Evolutionary conservation across 352 stramenopile genomes (phyloP).

Genomic region (Pelagophyceae sp.): DNA sequence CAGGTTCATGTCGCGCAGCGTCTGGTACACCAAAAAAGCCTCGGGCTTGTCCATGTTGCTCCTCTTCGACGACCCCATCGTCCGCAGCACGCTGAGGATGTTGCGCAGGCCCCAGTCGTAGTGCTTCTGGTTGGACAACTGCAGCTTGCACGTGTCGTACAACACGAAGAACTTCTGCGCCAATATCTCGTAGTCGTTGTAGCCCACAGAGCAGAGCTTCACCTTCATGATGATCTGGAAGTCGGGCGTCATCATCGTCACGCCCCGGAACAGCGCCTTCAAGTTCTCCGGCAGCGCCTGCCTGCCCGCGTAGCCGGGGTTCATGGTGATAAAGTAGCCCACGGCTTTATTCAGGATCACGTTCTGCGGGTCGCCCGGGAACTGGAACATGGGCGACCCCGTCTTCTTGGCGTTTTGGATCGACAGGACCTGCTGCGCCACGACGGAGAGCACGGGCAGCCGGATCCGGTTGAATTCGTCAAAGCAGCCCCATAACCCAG

Average conservation of each 20-base stretch:
- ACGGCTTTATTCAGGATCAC: conserved; percentile 86
- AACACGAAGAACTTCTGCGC: conserved; percentile 88
- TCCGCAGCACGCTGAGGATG: conserved; percentile 88
- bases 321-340: conserved; percentile 99
- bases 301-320: conserved; percentile 91
- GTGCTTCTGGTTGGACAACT: conserved; percentile 85
- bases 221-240: conserved; percentile 97
- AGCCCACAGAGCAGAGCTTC: conserved; percentile 87
- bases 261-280: conserved; percentile 87
- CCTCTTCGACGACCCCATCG: conserved; percentile 84
- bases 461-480: conserved; percentile 97
- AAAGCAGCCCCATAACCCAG: conserved; percentile 92
- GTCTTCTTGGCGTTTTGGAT: conserved; percentile 96
- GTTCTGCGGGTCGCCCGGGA: conserved; percentile 92
- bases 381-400: conserved; percentile 87
- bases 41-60: conserved; percentile 84
- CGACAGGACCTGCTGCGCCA: conserved; percentile 92
- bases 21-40: conserved; percentile 84
- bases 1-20: conserved; percentile 95
- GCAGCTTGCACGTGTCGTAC: conserved; percentile 86
- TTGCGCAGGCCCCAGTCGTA: conserved; percentile 92
- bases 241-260: conserved; percentile 92
- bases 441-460: conserved; percentile 87
- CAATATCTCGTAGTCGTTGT: conserved; percentile 86
- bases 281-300: conserved; percentile 97